Evolutionary conservation across 805 yeast species (phyloP).

Genomic region (Hanseniaspora pseudoguilliermondii): DNA sequence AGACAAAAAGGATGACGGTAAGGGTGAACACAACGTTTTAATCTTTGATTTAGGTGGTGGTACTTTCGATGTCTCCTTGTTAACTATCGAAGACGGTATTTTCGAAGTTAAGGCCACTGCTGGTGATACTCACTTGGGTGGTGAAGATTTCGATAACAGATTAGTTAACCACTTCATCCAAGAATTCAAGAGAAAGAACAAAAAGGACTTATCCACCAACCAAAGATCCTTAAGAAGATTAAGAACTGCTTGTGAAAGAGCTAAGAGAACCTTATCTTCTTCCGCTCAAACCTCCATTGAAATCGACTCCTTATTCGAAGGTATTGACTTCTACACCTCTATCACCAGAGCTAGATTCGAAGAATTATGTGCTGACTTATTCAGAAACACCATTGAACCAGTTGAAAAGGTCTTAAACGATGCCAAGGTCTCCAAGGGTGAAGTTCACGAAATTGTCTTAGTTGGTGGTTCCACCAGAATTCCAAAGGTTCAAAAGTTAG

Average conservation of each 20-base stretch:
- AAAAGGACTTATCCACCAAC: constrained; percentile 83
- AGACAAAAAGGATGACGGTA: constrained; percentile 36
- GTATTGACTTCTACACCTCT: constrained; percentile 94
- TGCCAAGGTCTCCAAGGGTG: constrained; percentile 83
- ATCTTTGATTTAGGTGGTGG: constrained; percentile 98
- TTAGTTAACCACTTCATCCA: constrained; percentile 83
- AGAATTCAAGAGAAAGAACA: constrained; percentile 96
- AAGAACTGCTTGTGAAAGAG: constrained; percentile 98
- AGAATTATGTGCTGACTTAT: constrained; percentile 90
- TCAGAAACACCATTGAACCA: constrained; percentile 90
- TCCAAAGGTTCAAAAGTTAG: constrained; percentile 95
- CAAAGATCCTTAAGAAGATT: constrained; percentile 97
- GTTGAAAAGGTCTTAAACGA: constrained; percentile 93
- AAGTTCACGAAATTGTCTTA: constrained; percentile 84
- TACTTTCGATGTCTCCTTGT: constrained; percentile 92
- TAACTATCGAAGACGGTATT: constrained; percentile 89
- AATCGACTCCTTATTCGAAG: constrained; percentile 92
- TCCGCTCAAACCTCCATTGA: constrained; percentile 94
- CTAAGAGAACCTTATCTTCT: constrained; percentile 95
- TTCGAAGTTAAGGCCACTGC: constrained; percentile 92
- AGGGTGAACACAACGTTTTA: constrained; percentile 73
- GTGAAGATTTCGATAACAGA: constrained; percentile 97
- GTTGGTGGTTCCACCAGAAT: constrained; percentile 99
- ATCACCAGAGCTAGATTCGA: constrained; percentile 98
- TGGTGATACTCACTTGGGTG: constrained; percentile 83